Percentiles rank a stretch among this genome's conserved stretches.
Evolutionary conservation across 208 protist genomes (phyloP).

Genomic region (Jaenimonas drosophilae): DNA sequence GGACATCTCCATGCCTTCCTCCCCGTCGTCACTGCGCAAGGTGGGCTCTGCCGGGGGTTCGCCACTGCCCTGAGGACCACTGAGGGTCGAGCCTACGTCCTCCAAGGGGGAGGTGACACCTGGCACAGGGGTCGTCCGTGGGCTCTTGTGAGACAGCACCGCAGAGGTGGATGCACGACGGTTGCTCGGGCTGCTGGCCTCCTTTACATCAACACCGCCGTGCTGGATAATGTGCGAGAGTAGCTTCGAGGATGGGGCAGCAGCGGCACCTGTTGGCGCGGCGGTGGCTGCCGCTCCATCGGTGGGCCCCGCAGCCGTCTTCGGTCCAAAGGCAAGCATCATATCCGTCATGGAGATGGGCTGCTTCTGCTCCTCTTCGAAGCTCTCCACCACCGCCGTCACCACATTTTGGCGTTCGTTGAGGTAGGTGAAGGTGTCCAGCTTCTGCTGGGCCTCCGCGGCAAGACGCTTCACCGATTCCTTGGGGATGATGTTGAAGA

Average conservation of each 20-base stretch:
- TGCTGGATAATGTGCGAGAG: constrained; percentile 1
- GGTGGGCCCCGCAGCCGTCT: no score
- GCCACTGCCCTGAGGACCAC: no score
- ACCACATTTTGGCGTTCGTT: not conserved
- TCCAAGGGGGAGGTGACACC: no score
- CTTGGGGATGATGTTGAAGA: constrained; percentile 7
- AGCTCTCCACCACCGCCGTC: not conserved
- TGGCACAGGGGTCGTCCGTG: no score
- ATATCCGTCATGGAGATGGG: not conserved
- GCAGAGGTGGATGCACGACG: not conserved
- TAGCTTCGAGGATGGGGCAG: not conserved
- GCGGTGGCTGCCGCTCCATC: not conserved
- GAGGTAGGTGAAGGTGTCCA: constrained; percentile 6
- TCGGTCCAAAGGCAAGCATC: no score
- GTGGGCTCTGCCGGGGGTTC: no score
- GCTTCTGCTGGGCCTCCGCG: constrained; percentile 2
- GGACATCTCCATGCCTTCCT: no score
- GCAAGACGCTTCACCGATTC: constrained; percentile 4
- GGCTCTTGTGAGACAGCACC: no score
- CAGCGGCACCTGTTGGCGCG: not conserved
- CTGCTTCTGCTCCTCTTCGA: constrained; percentile 2
- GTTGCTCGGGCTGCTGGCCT: not conserved
- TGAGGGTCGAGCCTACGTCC: no score
- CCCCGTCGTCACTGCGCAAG: no score
- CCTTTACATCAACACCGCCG: not conserved